Evolutionary conservation across 495 filamentous ascomycete species (phyloP).

Genomic region (Lophiostoma macrostomum): DNA sequence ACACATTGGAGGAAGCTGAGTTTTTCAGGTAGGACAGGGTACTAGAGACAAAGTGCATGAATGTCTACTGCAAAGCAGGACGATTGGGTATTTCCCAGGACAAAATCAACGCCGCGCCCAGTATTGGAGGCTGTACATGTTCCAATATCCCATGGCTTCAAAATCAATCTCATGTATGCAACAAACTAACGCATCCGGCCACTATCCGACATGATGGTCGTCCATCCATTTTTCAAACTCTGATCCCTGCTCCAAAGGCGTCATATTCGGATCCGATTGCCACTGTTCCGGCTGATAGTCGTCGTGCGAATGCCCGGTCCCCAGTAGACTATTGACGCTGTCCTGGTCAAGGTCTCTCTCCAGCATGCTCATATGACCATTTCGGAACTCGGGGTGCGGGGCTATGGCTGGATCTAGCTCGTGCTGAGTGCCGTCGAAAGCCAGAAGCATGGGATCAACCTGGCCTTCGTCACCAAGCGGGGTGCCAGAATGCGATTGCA

Average conservation of each 20-base stretch:
- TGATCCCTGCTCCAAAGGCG: slow-evolving; percentile 32
- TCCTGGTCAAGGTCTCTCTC: slow-evolving; percentile 28
- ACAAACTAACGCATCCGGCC: neutral
- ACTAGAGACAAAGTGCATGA: too few species aligned
- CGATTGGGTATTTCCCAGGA: too few species aligned
- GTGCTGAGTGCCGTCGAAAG: slow-evolving; percentile 24
- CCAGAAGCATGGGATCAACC: slow-evolving; percentile 36
- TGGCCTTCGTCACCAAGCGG: slow-evolving; percentile 38
- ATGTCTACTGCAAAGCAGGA: too few species aligned
- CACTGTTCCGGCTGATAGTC: slow-evolving; percentile 29
- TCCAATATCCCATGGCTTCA: neutral
- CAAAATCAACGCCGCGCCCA: too few species aligned
- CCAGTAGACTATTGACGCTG: slow-evolving; percentile 28
- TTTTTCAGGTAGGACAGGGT: too few species aligned
- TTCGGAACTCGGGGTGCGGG: slow-evolving; percentile 25
- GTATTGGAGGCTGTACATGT: too few species aligned
- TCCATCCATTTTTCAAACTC: slow-evolving; percentile 42
- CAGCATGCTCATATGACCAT: slow-evolving; percentile 28
- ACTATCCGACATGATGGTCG: slow-evolving; percentile 12
- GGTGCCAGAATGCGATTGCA: slow-evolving; percentile 26
- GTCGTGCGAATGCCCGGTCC: slow-evolving; percentile 15
- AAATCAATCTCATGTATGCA: neutral
- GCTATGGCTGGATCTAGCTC: slow-evolving; percentile 2
- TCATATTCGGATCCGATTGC: slow-evolving; percentile 30
- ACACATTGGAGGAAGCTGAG: too few species aligned